Conservation (phyloP, 2,329 filamentous ascomycete species). For the Phyllosticta citribraziliensis region DNA sequence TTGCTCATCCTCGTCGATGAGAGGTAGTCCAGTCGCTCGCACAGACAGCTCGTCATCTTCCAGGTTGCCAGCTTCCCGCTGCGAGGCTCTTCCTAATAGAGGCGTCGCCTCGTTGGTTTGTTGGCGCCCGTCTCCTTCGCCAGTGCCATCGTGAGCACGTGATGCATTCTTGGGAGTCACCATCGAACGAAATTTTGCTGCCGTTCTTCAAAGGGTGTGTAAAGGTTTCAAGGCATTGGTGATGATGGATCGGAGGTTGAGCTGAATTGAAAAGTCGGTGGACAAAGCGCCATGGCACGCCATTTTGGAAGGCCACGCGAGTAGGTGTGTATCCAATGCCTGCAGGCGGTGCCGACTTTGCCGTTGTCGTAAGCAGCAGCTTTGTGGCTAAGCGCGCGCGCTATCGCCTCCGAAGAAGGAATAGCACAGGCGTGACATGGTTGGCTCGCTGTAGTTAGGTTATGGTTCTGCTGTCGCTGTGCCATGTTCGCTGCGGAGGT, state of each 20-base stretch:
- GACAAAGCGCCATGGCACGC: background rate
- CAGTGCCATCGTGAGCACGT: background rate
- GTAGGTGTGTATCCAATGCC: too few species aligned
- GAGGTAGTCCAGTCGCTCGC: background rate
- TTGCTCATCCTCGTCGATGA: constrained; percentile 6
- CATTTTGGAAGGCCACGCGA: background rate
- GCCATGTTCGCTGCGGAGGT: too few species aligned
- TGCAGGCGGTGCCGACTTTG: background rate
- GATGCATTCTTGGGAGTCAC: too few species aligned
- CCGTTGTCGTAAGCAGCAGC: background rate
- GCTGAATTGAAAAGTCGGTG: background rate
- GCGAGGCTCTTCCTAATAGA: background rate
- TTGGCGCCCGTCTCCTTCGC: background rate
- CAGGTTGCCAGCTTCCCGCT: background rate
- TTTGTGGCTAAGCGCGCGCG: background rate
- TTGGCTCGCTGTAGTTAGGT: too few species aligned
- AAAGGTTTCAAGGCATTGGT: background rate
- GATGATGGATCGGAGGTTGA: background rate
- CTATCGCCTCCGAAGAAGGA: background rate
- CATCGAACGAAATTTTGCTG: background rate
- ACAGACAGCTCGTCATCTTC: background rate
- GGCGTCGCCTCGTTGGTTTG: background rate
- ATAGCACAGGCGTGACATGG: too few species aligned
- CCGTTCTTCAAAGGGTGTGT: background rate
- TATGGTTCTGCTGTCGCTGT: too few species aligned